phyloP scores from a whole-genome alignment of 148 eudicot species.

The Gaultheria prostrata region DNA sequence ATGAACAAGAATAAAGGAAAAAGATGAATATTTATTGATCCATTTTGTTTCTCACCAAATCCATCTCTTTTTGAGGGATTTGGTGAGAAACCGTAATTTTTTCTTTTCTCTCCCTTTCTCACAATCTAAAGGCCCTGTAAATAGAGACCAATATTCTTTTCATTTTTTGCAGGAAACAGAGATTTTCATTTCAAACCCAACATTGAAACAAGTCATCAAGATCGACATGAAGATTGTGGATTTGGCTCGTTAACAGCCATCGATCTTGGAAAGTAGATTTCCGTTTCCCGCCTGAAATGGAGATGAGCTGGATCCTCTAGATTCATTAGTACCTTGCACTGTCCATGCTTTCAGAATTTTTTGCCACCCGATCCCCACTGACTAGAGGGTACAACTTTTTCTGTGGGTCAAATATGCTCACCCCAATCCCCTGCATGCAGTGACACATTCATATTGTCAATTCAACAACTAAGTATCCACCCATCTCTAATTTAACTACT shows the following conservation, averaged over 20 bases:
- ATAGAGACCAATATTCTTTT: neutral
- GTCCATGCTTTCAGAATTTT: slow-evolving; percentile 35
- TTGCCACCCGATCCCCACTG: slow-evolving; percentile 78
- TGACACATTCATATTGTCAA: neutral
- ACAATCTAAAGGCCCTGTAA: neutral
- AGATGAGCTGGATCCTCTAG: neutral
- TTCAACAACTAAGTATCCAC: neutral
- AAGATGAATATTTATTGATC: no score
- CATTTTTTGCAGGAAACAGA: slow-evolving; percentile 1
- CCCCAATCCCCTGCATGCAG: slow-evolving; percentile 52
- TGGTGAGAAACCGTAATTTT: no score
- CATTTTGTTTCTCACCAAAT: no score
- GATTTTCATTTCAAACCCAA: neutral
- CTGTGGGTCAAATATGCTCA: slow-evolving; percentile 42
- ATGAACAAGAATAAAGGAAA: no score
- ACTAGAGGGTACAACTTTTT: slow-evolving; percentile 54
- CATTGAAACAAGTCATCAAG: neutral
- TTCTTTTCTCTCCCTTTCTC: no score
- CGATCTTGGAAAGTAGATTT: neutral
- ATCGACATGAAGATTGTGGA: neutral
- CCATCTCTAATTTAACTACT: neutral
- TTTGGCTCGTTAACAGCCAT: neutral
- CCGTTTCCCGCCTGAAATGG: neutral
- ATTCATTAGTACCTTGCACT: slow-evolving; percentile 47
- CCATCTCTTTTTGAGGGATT: no score